phyloP scores from a whole-genome alignment of 345 rosid species.

The Cardamine resedifolia region DNA sequence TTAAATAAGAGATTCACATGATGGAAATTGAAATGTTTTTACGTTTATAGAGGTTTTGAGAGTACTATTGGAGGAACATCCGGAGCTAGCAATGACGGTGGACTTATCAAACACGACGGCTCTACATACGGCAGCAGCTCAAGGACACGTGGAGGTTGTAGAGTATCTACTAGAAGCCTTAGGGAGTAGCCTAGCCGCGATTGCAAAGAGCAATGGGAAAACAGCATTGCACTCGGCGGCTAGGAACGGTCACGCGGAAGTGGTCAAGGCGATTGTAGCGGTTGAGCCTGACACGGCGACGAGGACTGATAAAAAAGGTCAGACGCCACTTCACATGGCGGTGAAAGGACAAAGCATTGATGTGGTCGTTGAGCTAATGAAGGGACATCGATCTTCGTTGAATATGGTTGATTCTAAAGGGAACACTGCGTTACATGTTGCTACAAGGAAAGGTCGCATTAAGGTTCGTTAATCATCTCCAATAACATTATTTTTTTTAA shows the following conservation, averaged over 20 bases:
- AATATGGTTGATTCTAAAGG: slow-evolving; percentile 80
- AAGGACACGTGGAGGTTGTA: slow-evolving; percentile 81
- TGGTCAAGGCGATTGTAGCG: slow-evolving; percentile 60
- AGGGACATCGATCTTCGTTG: slow-evolving; percentile 53
- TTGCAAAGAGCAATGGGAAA: slow-evolving; percentile 88
- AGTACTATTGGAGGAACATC: slow-evolving; percentile 68
- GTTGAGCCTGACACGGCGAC: slow-evolving; percentile 60
- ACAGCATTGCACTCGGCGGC: slow-evolving; percentile 92
- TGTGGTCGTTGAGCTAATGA: slow-evolving; percentile 67
- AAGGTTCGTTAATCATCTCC: slow-evolving; percentile 44
- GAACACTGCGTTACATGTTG: slow-evolving; percentile 75
- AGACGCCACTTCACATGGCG: slow-evolving; percentile 96
- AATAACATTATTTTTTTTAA: not conserved
- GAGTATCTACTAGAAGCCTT: slow-evolving; percentile 56
- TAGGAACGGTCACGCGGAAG: slow-evolving; percentile 80
- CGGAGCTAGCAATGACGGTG: slow-evolving; percentile 92
- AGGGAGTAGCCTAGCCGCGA: slow-evolving; percentile 79
- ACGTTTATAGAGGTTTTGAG: slow-evolving; percentile 58
- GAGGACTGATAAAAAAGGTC: slow-evolving; percentile 87
- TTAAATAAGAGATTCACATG: not conserved
- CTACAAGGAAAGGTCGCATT: slow-evolving; percentile 77
- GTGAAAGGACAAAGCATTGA: slow-evolving; percentile 74
- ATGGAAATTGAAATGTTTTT: not conserved
- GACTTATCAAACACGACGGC: slow-evolving; percentile 87
- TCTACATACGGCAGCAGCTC: slow-evolving; percentile 85